phyloP scores from a whole-genome alignment of 495 filamentous ascomycete genomes.

The Trichoderma reesei region DNA sequence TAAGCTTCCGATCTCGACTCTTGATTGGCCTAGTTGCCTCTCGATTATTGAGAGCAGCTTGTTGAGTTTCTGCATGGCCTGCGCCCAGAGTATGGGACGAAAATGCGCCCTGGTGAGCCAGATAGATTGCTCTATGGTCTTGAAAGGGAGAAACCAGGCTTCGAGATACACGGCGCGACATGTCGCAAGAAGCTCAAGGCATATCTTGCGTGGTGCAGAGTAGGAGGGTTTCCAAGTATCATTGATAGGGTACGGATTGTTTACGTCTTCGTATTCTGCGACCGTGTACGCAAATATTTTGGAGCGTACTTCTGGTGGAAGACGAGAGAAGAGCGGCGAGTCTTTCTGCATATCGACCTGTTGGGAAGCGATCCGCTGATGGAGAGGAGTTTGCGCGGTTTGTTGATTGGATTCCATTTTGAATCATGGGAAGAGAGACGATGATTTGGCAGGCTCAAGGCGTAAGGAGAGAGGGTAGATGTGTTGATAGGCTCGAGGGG shows the following conservation, averaged over 20 bases:
- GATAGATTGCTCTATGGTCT: constrained; percentile 21
- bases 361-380: background rate
- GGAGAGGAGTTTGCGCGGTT: background rate
- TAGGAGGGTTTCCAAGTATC: constrained; percentile 20
- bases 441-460: no score
- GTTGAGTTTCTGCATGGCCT: background rate
- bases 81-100: constrained; percentile 9
- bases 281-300: constrained; percentile 23
- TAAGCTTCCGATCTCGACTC: constrained; percentile 11
- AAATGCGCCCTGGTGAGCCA: constrained; percentile 12
- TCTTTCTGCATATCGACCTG: background rate
- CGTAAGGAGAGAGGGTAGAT: no score
- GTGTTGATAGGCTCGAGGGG: no score
- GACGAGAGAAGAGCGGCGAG: background rate
- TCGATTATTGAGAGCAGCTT: background rate
- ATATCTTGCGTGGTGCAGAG: constrained; percentile 15
- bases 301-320: constrained; percentile 24
- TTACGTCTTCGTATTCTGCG: constrained; percentile 16
- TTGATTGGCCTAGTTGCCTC: background rate
- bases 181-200: constrained; percentile 28
- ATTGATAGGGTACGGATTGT: constrained; percentile 12
- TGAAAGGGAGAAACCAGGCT: constrained; percentile 26
- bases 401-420: no score
- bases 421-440: no score
- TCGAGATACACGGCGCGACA: constrained; percentile 37